Base-by-base conservation (phyloP, 106 monocot species). In the Allium cepa region DNA sequence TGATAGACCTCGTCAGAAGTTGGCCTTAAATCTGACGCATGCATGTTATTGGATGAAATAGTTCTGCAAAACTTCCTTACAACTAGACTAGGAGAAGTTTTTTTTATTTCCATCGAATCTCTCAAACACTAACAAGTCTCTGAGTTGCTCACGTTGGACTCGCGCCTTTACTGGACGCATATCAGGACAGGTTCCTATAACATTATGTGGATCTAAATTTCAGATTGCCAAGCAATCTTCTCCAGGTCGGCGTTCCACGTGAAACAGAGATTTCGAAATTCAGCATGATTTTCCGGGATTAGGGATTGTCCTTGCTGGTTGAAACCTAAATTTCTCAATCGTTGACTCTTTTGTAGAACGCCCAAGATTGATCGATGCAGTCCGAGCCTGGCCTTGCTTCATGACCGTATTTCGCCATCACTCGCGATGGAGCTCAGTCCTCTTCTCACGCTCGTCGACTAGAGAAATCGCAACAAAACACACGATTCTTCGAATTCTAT, bases 61-160 rank as follows among this genome's bases (percentile, higher is more conserved):
- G 85, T 88, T 79, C 96, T 88, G 92, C 96, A 97, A 82, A 97
- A 97, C 84, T 95, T 95, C 75, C 91, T 95, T 8, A 91, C 88
- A 70, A 91, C 95, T 56, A 95, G 78, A 60, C 45, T 58, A 26
- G 91, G 52, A 78, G 91, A 83, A 56, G 91, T 88, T 67, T 70
- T 85, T 27, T 66, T 70, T 17, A 84, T 91, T 77, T 69, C 95
- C 95, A 79, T 86, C 68, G 60, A 95, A 67, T 73, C 95, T 84
- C 67, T 95, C 91, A 78, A 95, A 88, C 52, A 95, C 71, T 13
- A 91, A 69, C 56, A 95, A 71, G 70, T 95, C 95, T 76, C 95
- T 91, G 4, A 91, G 80, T 59, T 79, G 66, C 77, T 95, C 91
- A 67, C 95, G 87, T 63, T 91, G 85, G 26, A 52, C 70, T 57